Base-by-base conservation (phyloP, 2,329 filamentous ascomycete genomes). In the Alternaria triticina region DNA sequence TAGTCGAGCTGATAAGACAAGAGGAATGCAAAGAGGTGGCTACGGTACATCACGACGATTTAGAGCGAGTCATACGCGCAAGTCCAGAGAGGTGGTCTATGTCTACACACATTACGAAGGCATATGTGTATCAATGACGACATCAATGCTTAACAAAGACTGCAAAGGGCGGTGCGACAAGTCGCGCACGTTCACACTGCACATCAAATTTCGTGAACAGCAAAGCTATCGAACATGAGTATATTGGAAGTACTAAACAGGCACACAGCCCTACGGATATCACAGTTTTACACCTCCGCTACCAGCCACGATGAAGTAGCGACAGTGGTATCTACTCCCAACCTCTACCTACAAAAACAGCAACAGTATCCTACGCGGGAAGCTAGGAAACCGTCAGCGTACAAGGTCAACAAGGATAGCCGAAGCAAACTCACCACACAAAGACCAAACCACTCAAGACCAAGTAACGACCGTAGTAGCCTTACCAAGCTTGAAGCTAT, bases 381-480 rank as follows among this genome's bases (percentile, higher is more conserved):
- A 27, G 15, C 49, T 36, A 23, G 15, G 1, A 36, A 15, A 17
- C 3, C 23, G 6, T 54, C 2, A 54, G 33, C 23, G 15, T 1
- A 10, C 11, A 30, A 8, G 6, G 5, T 13, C 25, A 22, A 45
- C 7, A 12, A 30, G 7, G 5, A 54, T 2, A 11, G 0, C 12
- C 1, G 20, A 13, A 40, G 13, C 15, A 43, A 43, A 43, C 12
- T n/a, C 17, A 36, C 15, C 10, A 43, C 2, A 43, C 3, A 46
- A 8, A 22, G 10, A 30, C 0, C 23, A 1, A 33, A n/a, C 50
- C 8, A 5, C 33, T 58, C 40, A 62, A 49, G 47, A 58, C 71
- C 71, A 74, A 2, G 63, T 71, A 11, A 74, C 59, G 10, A 54
- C 65, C 13, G 70, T 68, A 3, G 63, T 57, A 8, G 71, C 62